Conservation (phyloP, 306 rosid genomes). For the Carpinus viminea region DNA sequence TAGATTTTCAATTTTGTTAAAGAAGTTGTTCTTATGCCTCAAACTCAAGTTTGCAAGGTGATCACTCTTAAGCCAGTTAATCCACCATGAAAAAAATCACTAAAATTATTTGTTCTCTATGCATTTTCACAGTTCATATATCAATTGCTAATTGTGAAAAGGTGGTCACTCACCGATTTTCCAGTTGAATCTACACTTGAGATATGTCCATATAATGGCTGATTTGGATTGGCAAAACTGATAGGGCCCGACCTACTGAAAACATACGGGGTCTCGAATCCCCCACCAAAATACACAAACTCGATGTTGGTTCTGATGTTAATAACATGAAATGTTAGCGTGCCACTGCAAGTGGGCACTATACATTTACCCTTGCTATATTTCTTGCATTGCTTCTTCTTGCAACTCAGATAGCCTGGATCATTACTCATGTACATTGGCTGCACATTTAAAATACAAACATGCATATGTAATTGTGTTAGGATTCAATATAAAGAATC, state of each 20-base stretch:
- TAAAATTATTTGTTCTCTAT: too few relatives aligned
- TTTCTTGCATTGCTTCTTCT: conserved; percentile 52
- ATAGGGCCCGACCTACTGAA: conserved; percentile 43
- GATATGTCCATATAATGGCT: conserved; percentile 68
- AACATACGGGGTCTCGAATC: conserved; percentile 63
- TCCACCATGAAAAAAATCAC: too few relatives aligned
- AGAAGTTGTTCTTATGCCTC: too few relatives aligned
- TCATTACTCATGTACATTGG: conserved; percentile 57
- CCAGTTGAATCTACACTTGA: conserved; percentile 68
- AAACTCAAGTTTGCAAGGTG: too few relatives aligned
- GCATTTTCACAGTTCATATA: too few relatives aligned
- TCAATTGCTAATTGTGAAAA: too few relatives aligned
- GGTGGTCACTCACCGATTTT: conserved; percentile 43
- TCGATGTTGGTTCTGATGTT: too few relatives aligned
- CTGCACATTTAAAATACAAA: conserved; percentile 33
- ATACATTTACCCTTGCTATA: conserved; percentile 34
- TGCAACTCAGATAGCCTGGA: conserved; percentile 67
- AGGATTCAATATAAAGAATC: neutral
- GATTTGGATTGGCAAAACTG: conserved; percentile 58
- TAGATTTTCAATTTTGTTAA: too few relatives aligned
- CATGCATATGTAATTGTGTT: too few relatives aligned
- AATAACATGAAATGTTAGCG: too few relatives aligned
- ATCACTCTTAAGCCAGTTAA: too few relatives aligned
- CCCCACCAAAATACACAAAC: too few relatives aligned
- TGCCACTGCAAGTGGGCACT: conserved; percentile 53